Evolutionary conservation across 768 basidiomycete genomes (phyloP).

Genomic region (Boletus pseudopeckii): DNA sequence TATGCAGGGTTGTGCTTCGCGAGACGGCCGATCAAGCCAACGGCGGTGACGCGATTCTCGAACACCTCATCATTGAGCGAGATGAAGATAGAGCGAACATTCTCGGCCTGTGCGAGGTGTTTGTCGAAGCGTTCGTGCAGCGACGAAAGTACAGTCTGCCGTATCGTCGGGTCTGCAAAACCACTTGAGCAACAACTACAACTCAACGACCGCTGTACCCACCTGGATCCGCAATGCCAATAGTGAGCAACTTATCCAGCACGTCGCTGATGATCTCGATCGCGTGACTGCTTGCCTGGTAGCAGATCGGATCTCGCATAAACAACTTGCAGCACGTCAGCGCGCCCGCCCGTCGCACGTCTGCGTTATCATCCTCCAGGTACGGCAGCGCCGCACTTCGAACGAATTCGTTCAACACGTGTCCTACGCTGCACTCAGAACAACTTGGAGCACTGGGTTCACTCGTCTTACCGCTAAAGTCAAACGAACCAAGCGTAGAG

Average conservation of each 20-base stretch:
- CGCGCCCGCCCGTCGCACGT: conserved; percentile 87
- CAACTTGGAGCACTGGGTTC: background rate
- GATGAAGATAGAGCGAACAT: conserved; percentile 95
- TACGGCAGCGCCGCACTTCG: conserved; percentile 89
- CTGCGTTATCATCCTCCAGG: conserved; percentile 86
- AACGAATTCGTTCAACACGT: conserved; percentile 93
- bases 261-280: conserved; percentile 98
- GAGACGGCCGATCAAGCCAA: conserved; percentile 86
- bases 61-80: conserved; percentile 97
- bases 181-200: conserved; percentile 4
- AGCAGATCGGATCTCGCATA: conserved; percentile 92
- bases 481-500: conserved; percentile 83
- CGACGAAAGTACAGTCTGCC: conserved; percentile 80
- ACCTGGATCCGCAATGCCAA: conserved; percentile 97
- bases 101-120: conserved; percentile 95
- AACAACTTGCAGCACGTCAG: conserved; percentile 90
- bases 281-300: conserved; percentile 92
- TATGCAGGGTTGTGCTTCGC: conserved; percentile 96
- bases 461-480: conserved; percentile 74
- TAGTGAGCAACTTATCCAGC: conserved; percentile 91
- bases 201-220: conserved; percentile 4
- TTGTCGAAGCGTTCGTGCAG: conserved; percentile 94
- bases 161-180: conserved; percentile 62
- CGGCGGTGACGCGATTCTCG: conserved; percentile 88
- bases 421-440: conserved; percentile 48